Evolutionary conservation across 768 basidiomycete species (phyloP).

Genomic region (Leccinellum rugosiceps): DNA sequence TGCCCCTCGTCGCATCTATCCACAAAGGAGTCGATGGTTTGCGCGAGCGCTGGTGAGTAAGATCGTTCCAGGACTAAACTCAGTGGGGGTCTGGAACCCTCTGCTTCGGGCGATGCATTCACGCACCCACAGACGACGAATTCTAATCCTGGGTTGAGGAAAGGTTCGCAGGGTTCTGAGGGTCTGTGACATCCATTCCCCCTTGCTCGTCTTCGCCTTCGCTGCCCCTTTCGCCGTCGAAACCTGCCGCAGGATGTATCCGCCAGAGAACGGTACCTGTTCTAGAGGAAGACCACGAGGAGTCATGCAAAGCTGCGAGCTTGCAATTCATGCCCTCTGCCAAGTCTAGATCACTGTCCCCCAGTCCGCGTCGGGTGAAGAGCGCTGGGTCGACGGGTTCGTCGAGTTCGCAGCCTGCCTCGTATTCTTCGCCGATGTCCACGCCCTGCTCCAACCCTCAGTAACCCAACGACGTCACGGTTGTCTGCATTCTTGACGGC

Average conservation of each 20-base stretch:
- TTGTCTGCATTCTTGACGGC: conserved; percentile 27
- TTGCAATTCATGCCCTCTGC: neutral
- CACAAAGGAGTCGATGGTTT: too few species aligned
- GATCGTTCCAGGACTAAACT: neutral
- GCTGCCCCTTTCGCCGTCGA: conserved; percentile 10
- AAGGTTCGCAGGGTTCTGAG: conserved; percentile 29
- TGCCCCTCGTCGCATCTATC: neutral
- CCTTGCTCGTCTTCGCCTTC: conserved; percentile 19
- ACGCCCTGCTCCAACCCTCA: neutral
- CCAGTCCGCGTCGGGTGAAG: conserved; percentile 1
- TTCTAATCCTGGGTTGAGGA: conserved; percentile 14
- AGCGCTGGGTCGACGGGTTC: conserved; percentile 8
- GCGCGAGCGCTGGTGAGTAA: too few species aligned
- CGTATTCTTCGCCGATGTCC: conserved; percentile 6
- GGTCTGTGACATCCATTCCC: conserved; percentile 9
- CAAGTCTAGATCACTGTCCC: conserved; percentile 17
- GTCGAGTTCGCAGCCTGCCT: conserved; percentile 4
- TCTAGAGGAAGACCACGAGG: neutral
- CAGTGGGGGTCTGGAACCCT: neutral
- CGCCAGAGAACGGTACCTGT: neutral
- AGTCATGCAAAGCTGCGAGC: neutral
- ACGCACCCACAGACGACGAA: conserved; percentile 2
- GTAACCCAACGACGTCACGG: conserved; percentile 10
- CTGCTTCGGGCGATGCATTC: conserved; percentile 1
- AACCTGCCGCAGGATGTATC: neutral